Conservation (phyloP, 106 monocot species). For the Platanthera guangdongensis region DNA sequence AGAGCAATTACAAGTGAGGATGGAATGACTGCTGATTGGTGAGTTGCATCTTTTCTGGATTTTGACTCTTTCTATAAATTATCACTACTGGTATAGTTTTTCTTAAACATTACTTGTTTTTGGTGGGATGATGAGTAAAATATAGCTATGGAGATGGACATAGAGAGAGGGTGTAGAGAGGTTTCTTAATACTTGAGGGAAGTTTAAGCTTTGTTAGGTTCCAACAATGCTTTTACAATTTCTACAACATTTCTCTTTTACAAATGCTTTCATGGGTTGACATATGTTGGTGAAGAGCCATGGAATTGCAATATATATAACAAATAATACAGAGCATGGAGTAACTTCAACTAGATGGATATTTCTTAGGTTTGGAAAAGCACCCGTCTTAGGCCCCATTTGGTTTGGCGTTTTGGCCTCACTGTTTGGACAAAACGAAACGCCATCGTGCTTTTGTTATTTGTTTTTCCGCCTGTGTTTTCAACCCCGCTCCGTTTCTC, state of each 20-base stretch:
- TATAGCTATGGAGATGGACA: neutral
- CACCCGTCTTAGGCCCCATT: neutral
- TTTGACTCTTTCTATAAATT: neutral
- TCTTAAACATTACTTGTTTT: neutral
- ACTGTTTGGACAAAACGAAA: too few species aligned
- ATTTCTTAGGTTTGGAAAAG: neutral
- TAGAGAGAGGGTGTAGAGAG: neutral
- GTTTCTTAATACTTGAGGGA: neutral
- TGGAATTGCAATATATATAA: neutral
- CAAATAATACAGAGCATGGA: too few species aligned
- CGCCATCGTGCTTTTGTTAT: too few species aligned
- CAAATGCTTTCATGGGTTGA: neutral
- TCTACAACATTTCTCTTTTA: neutral
- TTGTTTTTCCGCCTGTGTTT: too few species aligned
- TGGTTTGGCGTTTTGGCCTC: too few species aligned
- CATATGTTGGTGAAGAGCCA: neutral
- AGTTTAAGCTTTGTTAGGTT: too few species aligned
- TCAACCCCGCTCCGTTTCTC: too few species aligned
- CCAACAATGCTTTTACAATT: neutral
- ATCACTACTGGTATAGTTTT: neutral
- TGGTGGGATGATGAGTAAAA: too few species aligned
- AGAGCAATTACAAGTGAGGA: slow-evolving; percentile 91
- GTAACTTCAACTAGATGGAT: neutral
- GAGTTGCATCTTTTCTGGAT: slow-evolving; percentile 11
- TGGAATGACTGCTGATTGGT: slow-evolving; percentile 99